phyloP scores from a whole-genome alignment of 306 rosid species.

The Quercus parvula region DNA sequence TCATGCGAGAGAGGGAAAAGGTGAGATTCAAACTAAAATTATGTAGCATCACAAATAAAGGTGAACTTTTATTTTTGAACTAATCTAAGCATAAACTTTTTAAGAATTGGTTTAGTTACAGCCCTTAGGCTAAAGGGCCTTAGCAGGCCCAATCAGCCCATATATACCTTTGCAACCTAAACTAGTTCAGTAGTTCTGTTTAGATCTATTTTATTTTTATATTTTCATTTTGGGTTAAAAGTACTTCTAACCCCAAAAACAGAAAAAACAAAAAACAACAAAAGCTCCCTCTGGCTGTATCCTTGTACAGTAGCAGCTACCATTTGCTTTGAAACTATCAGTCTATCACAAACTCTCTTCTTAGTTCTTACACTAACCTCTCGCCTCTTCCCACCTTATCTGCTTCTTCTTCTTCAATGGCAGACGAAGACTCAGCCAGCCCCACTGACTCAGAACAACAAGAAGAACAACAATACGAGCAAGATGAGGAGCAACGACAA shows the following conservation, averaged over 20 bases:
- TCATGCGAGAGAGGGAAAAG: no score
- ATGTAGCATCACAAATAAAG: no score
- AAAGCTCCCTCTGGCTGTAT: neutral
- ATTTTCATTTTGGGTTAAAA: no score
- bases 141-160: neutral
- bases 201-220: no score
- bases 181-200: no score
- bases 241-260: neutral
- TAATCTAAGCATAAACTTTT: no score
- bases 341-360: no score
- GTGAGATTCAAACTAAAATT: no score
- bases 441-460: neutral
- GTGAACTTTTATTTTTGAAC: no score
- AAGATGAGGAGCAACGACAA: neutral
- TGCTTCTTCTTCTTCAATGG: slow-evolving; percentile 6
- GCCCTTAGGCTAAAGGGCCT: neutral
- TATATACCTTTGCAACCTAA: neutral
- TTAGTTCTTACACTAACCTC: neutral
- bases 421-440: neutral
- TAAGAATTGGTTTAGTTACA: no score
- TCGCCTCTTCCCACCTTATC: neutral
- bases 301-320: neutral
- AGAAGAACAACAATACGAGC: neutral
- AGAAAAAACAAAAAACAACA: no score
- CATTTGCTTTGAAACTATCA: neutral